phyloP scores from a whole-genome alignment of 148 eudicot species.

The Simmondsia chinensis region DNA sequence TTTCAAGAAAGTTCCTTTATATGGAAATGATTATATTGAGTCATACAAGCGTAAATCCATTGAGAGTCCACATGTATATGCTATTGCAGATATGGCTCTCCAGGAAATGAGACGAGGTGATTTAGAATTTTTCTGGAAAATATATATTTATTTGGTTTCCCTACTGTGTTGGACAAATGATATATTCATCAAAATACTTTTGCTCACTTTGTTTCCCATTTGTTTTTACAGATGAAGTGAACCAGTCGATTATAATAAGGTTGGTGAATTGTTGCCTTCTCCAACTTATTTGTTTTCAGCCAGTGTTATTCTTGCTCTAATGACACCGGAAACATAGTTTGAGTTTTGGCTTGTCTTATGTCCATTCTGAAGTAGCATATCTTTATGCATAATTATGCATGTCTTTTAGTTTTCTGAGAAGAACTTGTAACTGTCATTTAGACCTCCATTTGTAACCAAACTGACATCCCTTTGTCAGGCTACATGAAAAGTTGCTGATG shows the following conservation, averaged over 20 bases:
- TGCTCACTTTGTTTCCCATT: conserved; percentile 5
- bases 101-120: conserved; percentile 90
- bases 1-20: conserved; percentile 67
- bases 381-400: background rate
- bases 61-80: conserved; percentile 93
- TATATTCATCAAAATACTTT: no score
- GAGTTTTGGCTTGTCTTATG: no score
- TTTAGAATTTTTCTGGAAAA: no score
- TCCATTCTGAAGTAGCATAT: no score
- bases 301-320: background rate
- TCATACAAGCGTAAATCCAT: conserved; percentile 58
- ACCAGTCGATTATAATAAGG: conserved; percentile 97
- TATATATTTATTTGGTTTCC: no score
- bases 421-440: no score
- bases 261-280: conserved; percentile 17
- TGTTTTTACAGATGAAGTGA: conserved; percentile 81
- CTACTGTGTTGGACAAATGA: no score
- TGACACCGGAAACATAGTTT: background rate
- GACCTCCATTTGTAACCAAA: no score
- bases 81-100: conserved; percentile 82
- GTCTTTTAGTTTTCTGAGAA: no score
- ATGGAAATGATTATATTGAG: conserved; percentile 71
- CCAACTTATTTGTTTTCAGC: background rate
- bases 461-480: no score
- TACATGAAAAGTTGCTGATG: no score